Evolutionary conservation across 2,329 filamentous ascomycete genomes (phyloP), one percentile per base, ranked within the genome.

Genomic region (Fusarium sp.): DNA sequence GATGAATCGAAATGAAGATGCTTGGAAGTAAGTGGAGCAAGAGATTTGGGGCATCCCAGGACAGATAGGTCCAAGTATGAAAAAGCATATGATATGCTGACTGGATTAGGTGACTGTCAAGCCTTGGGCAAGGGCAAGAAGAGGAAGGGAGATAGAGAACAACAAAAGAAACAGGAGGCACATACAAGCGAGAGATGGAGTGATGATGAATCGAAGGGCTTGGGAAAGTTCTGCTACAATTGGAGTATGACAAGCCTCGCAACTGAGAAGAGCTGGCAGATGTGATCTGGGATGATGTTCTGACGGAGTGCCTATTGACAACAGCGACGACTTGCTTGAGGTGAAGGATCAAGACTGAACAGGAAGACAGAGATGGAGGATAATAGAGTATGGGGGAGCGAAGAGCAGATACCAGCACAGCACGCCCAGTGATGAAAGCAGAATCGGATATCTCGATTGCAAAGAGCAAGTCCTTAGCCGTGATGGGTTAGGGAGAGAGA

Each of bases 361-460:
- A 32, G 61, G 43, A 46, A 54, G 48, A 39, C 42, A 51, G 11
- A 45, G 33, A 42, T 42, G 53, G 56, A 53, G 25, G 36, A 38
- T 23, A 33, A 37, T n/a, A 49, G 36, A 52, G 37, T 37, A 45
- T 49, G 60, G 59, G 62, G 39, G 47, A 61, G 61, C 46, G 60
- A 49, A 54, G 50, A 48, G 38, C 45, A 56, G 49, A 49, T 57
- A 65, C 53, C 52, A 57, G 23, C 23, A 44, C 52, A 57, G 23
- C 23, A 44, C 55, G 66, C 61, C 55, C 44, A 53, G 43, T 54
- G 52, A 29, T 43, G 61, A 15, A 61, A 44, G 35, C 36, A 37
- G 42, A 53, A 65, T 67, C 60, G 64, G 53, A 68, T 70, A 70
- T 70, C 66, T 68, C 67, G 64, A 70, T 68, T 64, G 53, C 47